Base-by-base conservation (phyloP, 495 filamentous ascomycete genomes). In the Hyphodiscus hymeniophilus region DNA sequence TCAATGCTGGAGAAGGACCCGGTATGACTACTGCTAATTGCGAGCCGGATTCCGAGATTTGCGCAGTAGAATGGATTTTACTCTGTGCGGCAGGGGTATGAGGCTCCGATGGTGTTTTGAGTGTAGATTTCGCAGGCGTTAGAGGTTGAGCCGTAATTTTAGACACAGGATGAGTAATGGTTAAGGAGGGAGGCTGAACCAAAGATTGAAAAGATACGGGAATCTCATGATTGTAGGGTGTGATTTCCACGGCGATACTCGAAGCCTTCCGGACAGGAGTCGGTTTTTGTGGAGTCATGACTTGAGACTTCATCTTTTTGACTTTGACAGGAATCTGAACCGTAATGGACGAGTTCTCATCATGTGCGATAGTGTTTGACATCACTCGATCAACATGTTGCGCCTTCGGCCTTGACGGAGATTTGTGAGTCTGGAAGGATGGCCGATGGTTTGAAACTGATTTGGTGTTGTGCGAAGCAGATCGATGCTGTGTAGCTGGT, bases 341-440 rank as follows among this genome's bases (percentile, higher is more conserved):
- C 12, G 61, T 47, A 38, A 60, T 56, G 3, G 60, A 46, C 13
- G 60, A 48, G 23, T 62, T 63, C 3, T 62, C 49, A 8, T 55
- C 36, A 39, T 63, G 57, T 1, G 61, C 50, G 15, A n/a, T 60
- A 42, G 1, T 45, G 42, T 22, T 60, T 66, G 13, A 49, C 34
- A 26, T 51, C 33, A 0, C 24, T 3, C 42, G 48, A 3, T 59
- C 47, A 13, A 4, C 54, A 21, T 40, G 48, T 17, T 52, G 12
- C 15, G 58, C 40, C 38, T 56, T 63, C 2, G 56, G 34, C 20
- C 55, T 51, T 13, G 50, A 43, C 10, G 58, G 55, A 11, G 38
- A 38, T 44, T 55, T 64, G 16, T 53, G 53, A 8, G 41, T 44
- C 7, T 48, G 50, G 3, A 48, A 50, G 7, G 39, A 39, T 13